Evolutionary conservation across 2,329 filamentous ascomycete genomes (phyloP), one percentile per base, ranked within the genome.

Genomic region (Botryotinia narcissicola): DNA sequence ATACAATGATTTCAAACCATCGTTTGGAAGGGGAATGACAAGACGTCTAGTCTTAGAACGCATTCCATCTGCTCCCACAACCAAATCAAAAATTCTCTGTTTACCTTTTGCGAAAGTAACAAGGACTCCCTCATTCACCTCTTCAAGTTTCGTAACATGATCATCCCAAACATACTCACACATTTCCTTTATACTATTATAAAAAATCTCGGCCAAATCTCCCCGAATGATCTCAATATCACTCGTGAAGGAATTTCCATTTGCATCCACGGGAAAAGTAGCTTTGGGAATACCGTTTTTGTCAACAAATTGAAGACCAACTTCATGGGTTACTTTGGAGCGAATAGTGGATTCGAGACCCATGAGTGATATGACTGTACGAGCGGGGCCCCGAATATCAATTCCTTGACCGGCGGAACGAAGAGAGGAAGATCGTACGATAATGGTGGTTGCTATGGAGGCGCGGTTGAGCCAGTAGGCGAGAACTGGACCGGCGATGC

Each of bases 361-460:
- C 76, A 84, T 84, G 60, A 79, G 81, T 3, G 80, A 78, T 79
- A 84, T 83, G 2, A 84, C 78, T 1, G 79, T 78, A 7, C 84
- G 81, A 3, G 82, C 82, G 3, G 76, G 77, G 12, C 79, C 81
- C 82, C 86, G 84, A 4, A 90, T 81, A 76, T 90, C 88, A 42
- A 90, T 79, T 63, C 88, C 86, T 16, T 85, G 84, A 0, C 88
- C 88, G 0, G 82, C 81, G 1, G 83, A 80, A 3, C 87, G 84
- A 0, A 88, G 79, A 51, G 6, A 81, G 77, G 62, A 75, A 81
- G 7, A 84, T 81, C 75, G 82, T 75, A 86, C 85, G 51, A 86
- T 77, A 42, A 86, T 74, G 1, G 82, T 83, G 61, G 84, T 78
- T 46, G 77, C 74, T 72, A 82, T 80, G 42, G 82, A 81, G 37